Base-by-base conservation (phyloP, 306 rosid genomes). In the Rubus idaeus region DNA sequence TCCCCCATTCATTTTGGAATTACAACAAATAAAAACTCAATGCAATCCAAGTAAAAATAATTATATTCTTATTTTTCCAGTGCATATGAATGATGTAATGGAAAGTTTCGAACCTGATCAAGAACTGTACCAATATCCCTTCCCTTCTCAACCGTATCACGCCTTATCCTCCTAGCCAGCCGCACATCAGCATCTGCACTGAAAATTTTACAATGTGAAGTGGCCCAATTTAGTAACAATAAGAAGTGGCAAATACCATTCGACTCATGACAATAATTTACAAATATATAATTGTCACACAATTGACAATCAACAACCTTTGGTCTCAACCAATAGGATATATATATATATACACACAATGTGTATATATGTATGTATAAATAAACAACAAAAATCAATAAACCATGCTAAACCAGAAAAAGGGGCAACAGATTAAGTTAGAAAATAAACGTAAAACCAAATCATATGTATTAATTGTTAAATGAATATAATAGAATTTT, bases 161-260 rank as follows among this genome's bases (percentile, higher is more conserved):
- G 96, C 83, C 89, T 91, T 74, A 96, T 93, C 88, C 99, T 91
- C 89, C 99, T 96, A 21, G 98, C 98, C 78, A 96, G 84, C 78
- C 99, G 98, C 86, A 91, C 90, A 90, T 96, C 99, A 91, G 98
- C 98, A 93, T 96, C 99, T 96, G 99, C 99, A 91, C 97, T 88
- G 97, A 85, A 91, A 88, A 91, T 80, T 89, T 86, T 80, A 83
- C 80, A 81, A 85, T 83, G 90, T 92, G 81, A 94, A 86, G 88
- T 86, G 80, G 85, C 78, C 81, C 86, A 73, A 88, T 87, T 87
- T 68, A 79, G 87, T 80, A 67, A 70, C 83, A 56, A 78, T 68
- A 77, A 46, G 53, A 73, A 26, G 26, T 49, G 74, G 41, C 60
- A 70, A 44, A 60, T 63, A 60, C 23, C 68, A 17, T 74, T 74